Conservation (phyloP, 1,284 basidiomycete genomes). For the Microbotryum saponariae region DNA sequence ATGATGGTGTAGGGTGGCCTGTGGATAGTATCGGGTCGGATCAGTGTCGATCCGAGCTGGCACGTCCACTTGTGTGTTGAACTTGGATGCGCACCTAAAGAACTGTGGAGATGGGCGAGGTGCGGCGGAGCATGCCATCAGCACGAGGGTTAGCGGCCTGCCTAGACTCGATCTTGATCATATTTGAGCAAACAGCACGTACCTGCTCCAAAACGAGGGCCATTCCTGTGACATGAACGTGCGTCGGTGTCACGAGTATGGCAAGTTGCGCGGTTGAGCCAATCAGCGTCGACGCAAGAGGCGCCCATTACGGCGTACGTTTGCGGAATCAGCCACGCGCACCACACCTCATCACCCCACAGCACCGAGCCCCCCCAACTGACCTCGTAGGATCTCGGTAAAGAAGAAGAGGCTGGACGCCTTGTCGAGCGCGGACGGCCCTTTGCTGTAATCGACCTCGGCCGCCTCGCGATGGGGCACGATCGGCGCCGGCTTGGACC, state of each 20-base stretch:
- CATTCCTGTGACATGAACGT: conserved; percentile 48
- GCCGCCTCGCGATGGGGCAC: no score
- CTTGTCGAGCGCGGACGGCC: conserved; percentile 81
- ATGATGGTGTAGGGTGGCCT: conserved; percentile 93
- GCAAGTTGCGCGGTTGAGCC: no score
- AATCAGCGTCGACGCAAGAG: no score
- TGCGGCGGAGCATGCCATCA: neutral
- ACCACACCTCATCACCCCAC: no score
- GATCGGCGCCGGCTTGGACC: no score
- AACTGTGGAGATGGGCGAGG: conserved; percentile 19
- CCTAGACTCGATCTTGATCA: neutral
- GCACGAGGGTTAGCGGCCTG: neutral
- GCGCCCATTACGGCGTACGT: no score
- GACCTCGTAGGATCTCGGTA: conserved; percentile 93
- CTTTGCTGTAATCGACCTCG: conserved; percentile 47
- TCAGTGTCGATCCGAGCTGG: no score
- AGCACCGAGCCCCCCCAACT: conserved; percentile 27
- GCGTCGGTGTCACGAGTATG: no score
- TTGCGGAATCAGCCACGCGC: no score
- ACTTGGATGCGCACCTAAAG: conserved; percentile 27
- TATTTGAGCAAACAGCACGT: conserved; percentile 52
- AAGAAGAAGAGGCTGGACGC: conserved; percentile 96
- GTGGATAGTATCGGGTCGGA: neutral
- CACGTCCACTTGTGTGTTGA: no score
- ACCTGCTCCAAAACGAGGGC: conserved; percentile 99